Evolutionary conservation across 139 green algal genomes (phyloP), one percentile per base, ranked within the genome.

Genomic region (Pseudopediastrum boryanum): DNA sequence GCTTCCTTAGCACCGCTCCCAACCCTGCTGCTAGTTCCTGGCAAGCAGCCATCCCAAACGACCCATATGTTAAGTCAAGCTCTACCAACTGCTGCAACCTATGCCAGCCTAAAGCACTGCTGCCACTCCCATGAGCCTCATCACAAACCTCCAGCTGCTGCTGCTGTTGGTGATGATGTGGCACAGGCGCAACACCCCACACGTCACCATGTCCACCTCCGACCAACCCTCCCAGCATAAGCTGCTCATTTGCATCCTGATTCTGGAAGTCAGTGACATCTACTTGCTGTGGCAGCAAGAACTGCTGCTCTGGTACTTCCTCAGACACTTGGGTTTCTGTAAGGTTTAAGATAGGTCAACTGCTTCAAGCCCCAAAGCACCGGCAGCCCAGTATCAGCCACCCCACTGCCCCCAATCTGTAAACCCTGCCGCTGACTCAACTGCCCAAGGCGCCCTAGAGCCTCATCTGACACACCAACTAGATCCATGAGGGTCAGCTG

Each of bases 241-340:
- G 52, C 19, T n/a, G 43, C 35, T 36, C 23, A 51, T 52, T 68
- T 7, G 4, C 16, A n/a, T 21, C 33, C 33, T 2, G n/a, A n/a
- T n/a, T n/a, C n/a, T n/a, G n/a, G n/a, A n/a, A n/a, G n/a, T n/a
- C n/a, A n/a, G n/a, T 61, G 67, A 43, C 2, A 12, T 29, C 31
- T 16, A 25, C n/a, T 27, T 27, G 48, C 69, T 44, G 50, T 36
- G 29, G 27, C 19, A 2, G 5, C 42, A 12, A 9, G 13, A 44
- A n/a, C 66, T 56, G 66, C 66, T 58, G 36, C 8, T 42, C 36
- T 46, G 35, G 7, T 48, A 3, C 35, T 43, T 78, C 71, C 71
- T 56, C 68, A 6, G 12, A 48, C 1, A 78, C 41, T 29, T 19
- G 41, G 33, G 71, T 78, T 25, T 10, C 71, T 58, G 71, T 31